Evolutionary conservation across 2,329 filamentous ascomycete species (phyloP), one percentile per base, ranked within the genome.

Genomic region (Hypoxylon sp.): DNA sequence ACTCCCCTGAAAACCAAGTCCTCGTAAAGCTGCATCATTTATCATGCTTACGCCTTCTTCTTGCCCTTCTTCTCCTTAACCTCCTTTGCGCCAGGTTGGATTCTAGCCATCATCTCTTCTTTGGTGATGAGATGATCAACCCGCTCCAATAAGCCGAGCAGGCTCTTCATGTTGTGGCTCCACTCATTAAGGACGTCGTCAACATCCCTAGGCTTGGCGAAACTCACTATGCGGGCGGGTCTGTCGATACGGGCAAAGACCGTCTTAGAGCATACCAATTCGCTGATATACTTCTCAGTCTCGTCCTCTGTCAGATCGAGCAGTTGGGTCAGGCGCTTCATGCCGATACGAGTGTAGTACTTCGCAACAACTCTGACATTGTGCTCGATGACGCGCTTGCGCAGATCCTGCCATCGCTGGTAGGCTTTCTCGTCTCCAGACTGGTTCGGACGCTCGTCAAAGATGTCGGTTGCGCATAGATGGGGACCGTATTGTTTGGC

Each of bases 101-200:
- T 98, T 65, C 94, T 88, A 43, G 96, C 96, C 96, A 99, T 99
- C 96, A 99, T 99, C 86, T 99, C 96, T 83, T 99, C 96, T 86
- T 98, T 98, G 60, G 97, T 99, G 77, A 99, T 99, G 76, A 99
- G 86, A 80, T 99, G 96, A 78, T 99, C 96, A 68, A 99, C 97
- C 70, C 94, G 88, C 85, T 97, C 94, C 77, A 97, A 79, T 60
- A 95, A 82, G 10, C 93, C 93, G 72, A 97, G 82, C 75, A 97
- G 82, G 77, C 91, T 94, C 90, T 96, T 97, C 93, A 97, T 98
- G 81, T 98, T 97, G 76, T 93, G 91, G 79, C 94, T 97, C 96
- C 96, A 99, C 82, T 99, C 96, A 78, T 99, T 99, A 77, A 99
- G 84, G 58, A 98, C 90, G 80, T 99, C 96, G 78, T 99, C 96